Percentiles rank a stretch among this genome's conserved stretches.
phyloP scores from a whole-genome alignment of 305 asterid species.

The Withania somnifera region DNA sequence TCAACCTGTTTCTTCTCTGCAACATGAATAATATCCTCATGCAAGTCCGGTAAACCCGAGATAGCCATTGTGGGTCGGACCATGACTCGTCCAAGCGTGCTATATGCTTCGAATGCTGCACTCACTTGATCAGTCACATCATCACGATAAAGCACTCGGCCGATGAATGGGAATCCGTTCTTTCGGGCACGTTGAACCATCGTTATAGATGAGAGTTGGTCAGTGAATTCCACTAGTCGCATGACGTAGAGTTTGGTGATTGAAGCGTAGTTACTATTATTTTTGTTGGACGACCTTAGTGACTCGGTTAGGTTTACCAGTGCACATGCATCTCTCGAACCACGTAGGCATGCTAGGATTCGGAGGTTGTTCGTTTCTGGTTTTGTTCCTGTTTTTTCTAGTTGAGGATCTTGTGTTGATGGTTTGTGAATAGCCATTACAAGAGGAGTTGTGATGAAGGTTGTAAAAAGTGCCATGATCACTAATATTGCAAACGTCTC shows the following conservation, averaged over 20 bases:
- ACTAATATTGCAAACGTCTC: slow-evolving; percentile 36
- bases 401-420: background rate
- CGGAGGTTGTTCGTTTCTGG: slow-evolving; percentile 2
- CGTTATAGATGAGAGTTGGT: slow-evolving; percentile 28
- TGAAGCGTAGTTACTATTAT: background rate
- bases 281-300: slow-evolving; percentile 5
- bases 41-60: slow-evolving; percentile 24
- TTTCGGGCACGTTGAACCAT: slow-evolving; percentile 23
- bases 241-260: slow-evolving; percentile 23
- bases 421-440: slow-evolving; percentile 31
- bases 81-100: slow-evolving; percentile 17
- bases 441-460: slow-evolving; percentile 40
- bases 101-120: slow-evolving; percentile 4
- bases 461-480: slow-evolving; percentile 41
- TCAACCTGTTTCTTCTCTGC: slow-evolving; percentile 22
- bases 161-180: slow-evolving; percentile 28
- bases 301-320: slow-evolving; percentile 19
- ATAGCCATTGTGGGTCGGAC: slow-evolving; percentile 26
- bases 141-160: background rate
- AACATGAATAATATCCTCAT: slow-evolving; percentile 30
- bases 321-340: slow-evolving; percentile 12
- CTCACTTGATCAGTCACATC: slow-evolving; percentile 10
- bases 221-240: slow-evolving; percentile 31
- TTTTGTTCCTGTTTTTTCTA: background rate
- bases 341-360: slow-evolving; percentile 19